A percentile compares a stretch with the other conserved stretches of the same genome.
Conservation (phyloP, 1,139 yeast species). For the Hyphopichia buzzinii region DNA sequence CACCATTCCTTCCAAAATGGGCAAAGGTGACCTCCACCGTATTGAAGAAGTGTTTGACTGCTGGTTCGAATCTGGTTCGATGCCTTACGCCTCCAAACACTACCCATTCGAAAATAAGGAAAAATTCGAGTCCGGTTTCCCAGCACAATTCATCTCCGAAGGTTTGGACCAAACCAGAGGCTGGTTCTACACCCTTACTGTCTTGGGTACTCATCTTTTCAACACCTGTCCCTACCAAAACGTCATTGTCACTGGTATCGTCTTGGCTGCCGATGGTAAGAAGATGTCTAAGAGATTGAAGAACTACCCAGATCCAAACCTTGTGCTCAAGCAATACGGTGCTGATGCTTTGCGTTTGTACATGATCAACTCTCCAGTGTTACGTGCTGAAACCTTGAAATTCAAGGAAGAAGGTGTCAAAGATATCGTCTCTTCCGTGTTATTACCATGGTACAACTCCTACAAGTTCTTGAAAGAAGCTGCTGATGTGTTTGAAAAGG, state of each 20-base stretch:
- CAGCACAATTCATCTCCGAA: conserved; percentile 96
- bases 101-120: conserved; percentile 91
- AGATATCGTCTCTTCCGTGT: conserved; percentile 93
- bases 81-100: conserved; percentile 98
- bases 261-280: conserved; percentile 96
- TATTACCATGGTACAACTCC: conserved; percentile 98
- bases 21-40: conserved; percentile 85
- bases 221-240: conserved; percentile 91
- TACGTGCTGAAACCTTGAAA: conserved; percentile 93
- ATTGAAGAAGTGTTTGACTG: conserved; percentile 98
- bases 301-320: conserved; percentile 93
- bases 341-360: conserved; percentile 97
- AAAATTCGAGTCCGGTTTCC: conserved; percentile 75
- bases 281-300: conserved; percentile 98
- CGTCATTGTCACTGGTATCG: conserved; percentile 95
- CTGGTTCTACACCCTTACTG: conserved; percentile 97
- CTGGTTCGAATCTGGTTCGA: conserved; percentile 99
- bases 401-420: conserved; percentile 98
- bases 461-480: conserved; percentile 96
- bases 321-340: conserved; percentile 84
- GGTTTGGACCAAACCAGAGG: conserved; percentile 99
- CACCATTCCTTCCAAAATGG: conserved; percentile 90
- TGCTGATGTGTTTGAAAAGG: conserved; percentile 78
- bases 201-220: conserved; percentile 92
- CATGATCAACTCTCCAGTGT: conserved; percentile 94